Conservation (phyloP, 139 green algal genomes). For the Tetradesmus lagerheimii region DNA sequence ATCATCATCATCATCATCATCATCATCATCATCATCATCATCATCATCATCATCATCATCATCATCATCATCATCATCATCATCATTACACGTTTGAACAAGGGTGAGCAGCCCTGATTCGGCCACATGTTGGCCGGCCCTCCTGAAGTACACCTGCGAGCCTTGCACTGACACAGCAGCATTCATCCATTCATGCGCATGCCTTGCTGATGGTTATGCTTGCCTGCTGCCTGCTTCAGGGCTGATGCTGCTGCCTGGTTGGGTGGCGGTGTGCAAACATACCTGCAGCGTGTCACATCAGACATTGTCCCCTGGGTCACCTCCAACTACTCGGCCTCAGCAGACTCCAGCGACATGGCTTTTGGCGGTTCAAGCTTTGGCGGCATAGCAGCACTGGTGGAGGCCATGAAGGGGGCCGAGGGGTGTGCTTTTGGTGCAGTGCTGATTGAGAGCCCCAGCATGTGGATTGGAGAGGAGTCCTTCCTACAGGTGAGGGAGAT, state of each 20-base stretch:
- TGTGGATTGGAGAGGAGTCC: slow-evolving; percentile 61
- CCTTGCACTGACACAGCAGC: too few relatives aligned
- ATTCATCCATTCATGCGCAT: too few relatives aligned
- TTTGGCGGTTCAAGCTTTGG: slow-evolving; percentile 70
- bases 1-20: neutral
- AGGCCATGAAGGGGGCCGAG: slow-evolving; percentile 25
- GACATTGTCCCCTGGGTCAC: slow-evolving; percentile 59
- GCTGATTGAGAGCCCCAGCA: slow-evolving; percentile 62
- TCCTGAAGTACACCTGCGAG: neutral
- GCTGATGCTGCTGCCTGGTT: slow-evolving; percentile 31
- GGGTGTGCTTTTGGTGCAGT: slow-evolving; percentile 42
- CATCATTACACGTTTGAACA: neutral
- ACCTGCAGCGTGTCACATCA: neutral
- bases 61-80: neutral
- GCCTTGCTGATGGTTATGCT: neutral
- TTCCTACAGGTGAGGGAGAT: slow-evolving; percentile 45
- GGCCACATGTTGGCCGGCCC: slow-evolving; percentile 1
- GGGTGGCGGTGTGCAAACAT: slow-evolving; percentile 11
- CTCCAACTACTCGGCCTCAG: slow-evolving; percentile 43
- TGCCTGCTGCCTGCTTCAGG: too few relatives aligned
- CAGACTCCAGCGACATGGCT: slow-evolving; percentile 20
- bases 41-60: too few relatives aligned
- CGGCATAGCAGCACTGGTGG: slow-evolving; percentile 59
- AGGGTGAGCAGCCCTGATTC: neutral
- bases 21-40: neutral